Conservation (phyloP, 805 yeast species). For the Starmerella apicola region DNA sequence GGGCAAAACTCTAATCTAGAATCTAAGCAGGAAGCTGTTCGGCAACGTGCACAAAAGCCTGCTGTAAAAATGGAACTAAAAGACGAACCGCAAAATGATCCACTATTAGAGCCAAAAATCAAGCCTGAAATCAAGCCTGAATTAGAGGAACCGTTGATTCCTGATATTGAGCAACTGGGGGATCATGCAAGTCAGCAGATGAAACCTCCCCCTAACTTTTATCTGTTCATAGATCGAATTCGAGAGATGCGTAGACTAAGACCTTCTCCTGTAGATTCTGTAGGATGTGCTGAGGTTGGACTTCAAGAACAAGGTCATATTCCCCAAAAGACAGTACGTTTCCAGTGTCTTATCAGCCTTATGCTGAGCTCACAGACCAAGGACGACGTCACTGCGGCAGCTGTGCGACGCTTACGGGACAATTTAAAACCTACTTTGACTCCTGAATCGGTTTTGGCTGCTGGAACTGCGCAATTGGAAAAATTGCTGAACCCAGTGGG, state of each 20-base stretch:
- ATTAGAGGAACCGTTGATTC: not conserved
- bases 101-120: not conserved
- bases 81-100: too few relatives aligned
- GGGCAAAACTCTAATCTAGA: too few relatives aligned
- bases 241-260: constrained; percentile 53
- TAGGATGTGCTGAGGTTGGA: constrained; percentile 66
- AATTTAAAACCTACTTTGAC: constrained; percentile 33
- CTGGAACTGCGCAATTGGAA: constrained; percentile 45
- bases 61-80: not conserved
- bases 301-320: constrained; percentile 15
- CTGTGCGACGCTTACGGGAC: constrained; percentile 49
- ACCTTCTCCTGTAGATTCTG: constrained; percentile 74
- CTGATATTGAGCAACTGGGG: not conserved
- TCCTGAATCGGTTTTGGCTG: constrained; percentile 21
- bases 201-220: constrained; percentile 23
- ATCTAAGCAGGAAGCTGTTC: not conserved
- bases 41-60: not conserved
- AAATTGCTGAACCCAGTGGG: constrained; percentile 67
- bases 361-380: constrained; percentile 89
- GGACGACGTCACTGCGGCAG: constrained; percentile 70
- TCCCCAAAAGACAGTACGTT: constrained; percentile 35
- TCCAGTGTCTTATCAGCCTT: constrained; percentile 64
- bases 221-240: constrained; percentile 26
- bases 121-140: not conserved
- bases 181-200: not conserved